Evolutionary conservation across 2,329 filamentous ascomycete species (phyloP), one percentile per base, ranked within the genome.

Genomic region (Pyrenochaeta sp.): DNA sequence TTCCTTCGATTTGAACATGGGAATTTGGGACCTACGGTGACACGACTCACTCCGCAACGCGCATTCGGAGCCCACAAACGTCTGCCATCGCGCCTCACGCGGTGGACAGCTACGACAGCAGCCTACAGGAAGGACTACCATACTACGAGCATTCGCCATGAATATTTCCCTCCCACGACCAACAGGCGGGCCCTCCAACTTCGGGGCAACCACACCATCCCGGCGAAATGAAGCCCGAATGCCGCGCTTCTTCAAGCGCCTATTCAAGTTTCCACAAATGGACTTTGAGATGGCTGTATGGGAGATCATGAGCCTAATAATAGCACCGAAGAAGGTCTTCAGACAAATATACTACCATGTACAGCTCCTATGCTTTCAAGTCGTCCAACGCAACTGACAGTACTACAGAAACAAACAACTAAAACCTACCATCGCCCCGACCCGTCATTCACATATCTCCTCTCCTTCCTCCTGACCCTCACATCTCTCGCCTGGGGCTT

Each of bases 261-360:
- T 90, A 49, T 89, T 90, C 83, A 90, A 90, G 75, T 90, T 90
- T 71, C 87, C 88, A 10, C 88, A 89, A 67, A 90, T 90, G 88
- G 88, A 90, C 80, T 90, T 90, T 72, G 88, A 90, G 73, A 89
- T 89, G 82, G 88, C 88, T 22, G 85, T 89, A 66, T 90, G 88
- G 88, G 88, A 90, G 75, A 90, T 90, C 85, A 88, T 86, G 61
- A 86, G 84, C 68, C 80, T 90, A 52, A 81, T 90, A 63, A 86
- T 90, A 72, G 86, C 87, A 32, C 88, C 88, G 0, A 90, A 90
- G 79, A 90, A 90, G 73, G 88, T 90, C 50, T 90, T 90, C 74
- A 82, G 88, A 61, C 88, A 86, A 44, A 89, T 90, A 75, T 90
- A 90, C 75, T 89, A 90, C 70, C 87, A 90, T 77, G 87, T 88